Base-by-base conservation (phyloP, 108 stramenopile species). In the Cyclotella atomus region DNA sequence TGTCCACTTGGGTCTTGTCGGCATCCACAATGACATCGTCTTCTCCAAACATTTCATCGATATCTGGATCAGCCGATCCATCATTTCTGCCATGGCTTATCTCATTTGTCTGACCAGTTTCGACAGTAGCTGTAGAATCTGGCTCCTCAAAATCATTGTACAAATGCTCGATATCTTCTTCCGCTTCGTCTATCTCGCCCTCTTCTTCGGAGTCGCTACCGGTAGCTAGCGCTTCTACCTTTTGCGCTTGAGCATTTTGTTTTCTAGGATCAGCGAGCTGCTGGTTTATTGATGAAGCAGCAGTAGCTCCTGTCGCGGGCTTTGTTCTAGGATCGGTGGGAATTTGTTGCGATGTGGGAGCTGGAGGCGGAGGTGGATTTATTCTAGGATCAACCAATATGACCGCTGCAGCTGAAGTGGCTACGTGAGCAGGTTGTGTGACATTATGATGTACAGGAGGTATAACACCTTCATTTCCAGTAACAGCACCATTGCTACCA, bases 141-240 rank as follows among this genome's bases (percentile, higher is more conserved):
- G 71, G 67, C 32, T 68, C 69, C 52, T 45, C 50, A 32, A 81
- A 71, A n/a, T 81, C 80, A 71, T 75, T 72, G 21, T 81, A 81
- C 69, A 81, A 49, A 25, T 70, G 53, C 10, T 61, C 63, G 59
- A 81, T 65, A 28, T 70, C 73, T 71, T 81, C 80, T 35, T 50
- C 20, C 28, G 32, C 80, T 57, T 81, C 80, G 49, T 81, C 80
- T 21, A 81, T 66, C 49, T 75, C 62, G 20, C 80, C 80, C 20
- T 81, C 80, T 50, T 81, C 80, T 46, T 81, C 80, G 0, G 71
- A 67, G n/a, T 81, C 72, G 8, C 73, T 33, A 33, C 20, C 52
- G 1, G 10, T 7, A 32, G 35, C 20, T 46, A 21, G 21, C 5
- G 17, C 17, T 16, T 52, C 20, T 23, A 15, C 17, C 50, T 52